These are phyloP conservation scores for Zymoseptoria brevis DNA, from an alignment of 2,329 filamentous ascomycete genomes.

Conservation along the genomic window DNA sequence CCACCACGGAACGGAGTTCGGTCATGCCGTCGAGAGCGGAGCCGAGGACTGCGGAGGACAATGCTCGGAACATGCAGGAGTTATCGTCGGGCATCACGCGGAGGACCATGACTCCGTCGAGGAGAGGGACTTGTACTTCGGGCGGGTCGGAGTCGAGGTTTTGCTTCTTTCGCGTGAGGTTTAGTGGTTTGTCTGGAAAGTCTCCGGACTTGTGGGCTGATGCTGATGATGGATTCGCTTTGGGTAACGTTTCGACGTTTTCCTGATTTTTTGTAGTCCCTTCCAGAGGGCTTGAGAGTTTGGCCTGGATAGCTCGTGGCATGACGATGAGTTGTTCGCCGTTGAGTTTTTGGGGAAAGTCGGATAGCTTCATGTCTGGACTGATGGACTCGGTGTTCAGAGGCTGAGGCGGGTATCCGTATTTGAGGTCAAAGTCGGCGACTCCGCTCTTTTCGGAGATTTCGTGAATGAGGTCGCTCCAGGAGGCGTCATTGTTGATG, in stretches of 20 bases:
- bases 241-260: conserved; percentile 20
- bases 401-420: conserved; percentile 70
- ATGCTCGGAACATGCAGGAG: conserved; percentile 84
- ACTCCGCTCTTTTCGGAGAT: conserved; percentile 60
- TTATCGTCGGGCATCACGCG: conserved; percentile 97
- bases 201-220: conserved; percentile 22
- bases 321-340: conserved; percentile 62
- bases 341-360: conserved; percentile 55
- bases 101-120: conserved; percentile 56
- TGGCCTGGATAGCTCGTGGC: conserved; percentile 35
- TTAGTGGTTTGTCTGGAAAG: conserved; percentile 27
- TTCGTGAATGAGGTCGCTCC: conserved; percentile 52
- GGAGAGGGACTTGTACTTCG: conserved; percentile 50
- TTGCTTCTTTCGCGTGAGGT: conserved; percentile 36
- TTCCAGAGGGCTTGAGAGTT: conserved; percentile 27
- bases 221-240: conserved; percentile 14
- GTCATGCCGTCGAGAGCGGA: conserved; percentile 56
- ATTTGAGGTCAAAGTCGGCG: conserved; percentile 65
- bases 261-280: conserved; percentile 16
- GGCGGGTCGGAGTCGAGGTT: conserved; percentile 51
- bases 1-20: conserved; percentile 69
- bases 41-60: conserved; percentile 70
- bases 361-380: conserved; percentile 41
- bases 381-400: conserved; percentile 53
- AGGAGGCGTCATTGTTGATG: conserved; percentile 59